Conservation (phyloP, 1,284 basidiomycete genomes). For the Schizophyllum commune region DNA sequence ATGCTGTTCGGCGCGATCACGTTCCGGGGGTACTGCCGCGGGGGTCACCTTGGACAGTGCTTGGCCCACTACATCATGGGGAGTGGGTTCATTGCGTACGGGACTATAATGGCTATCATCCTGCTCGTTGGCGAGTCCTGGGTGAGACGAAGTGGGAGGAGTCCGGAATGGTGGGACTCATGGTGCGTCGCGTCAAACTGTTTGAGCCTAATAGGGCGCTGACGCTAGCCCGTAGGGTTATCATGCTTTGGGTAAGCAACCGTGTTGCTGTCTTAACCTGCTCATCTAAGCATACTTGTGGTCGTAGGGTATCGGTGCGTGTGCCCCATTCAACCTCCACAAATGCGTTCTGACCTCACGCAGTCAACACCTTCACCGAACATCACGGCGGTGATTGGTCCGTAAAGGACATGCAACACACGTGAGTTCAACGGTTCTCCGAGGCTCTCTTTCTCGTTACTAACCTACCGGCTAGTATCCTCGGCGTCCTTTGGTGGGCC, state of each 20-base stretch:
- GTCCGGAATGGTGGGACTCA: constrained; percentile 90
- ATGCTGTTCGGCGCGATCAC: constrained; percentile 69
- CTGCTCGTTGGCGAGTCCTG: constrained; percentile 79
- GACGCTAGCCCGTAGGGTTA: constrained; percentile 39
- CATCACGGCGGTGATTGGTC: constrained; percentile 79
- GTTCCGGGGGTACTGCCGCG: constrained; percentile 65
- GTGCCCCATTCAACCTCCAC: no score
- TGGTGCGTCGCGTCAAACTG: constrained; percentile 29
- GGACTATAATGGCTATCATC: constrained; percentile 76
- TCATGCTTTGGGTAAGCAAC: constrained; percentile 71
- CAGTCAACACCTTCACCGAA: constrained; percentile 91
- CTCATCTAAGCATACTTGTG: background rate
- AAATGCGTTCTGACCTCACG: no score
- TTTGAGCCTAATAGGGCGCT: constrained; percentile 6
- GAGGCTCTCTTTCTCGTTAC: constrained; percentile 1
- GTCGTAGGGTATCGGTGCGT: constrained; percentile 13
- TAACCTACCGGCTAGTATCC: constrained; percentile 24
- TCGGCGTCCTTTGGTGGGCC: constrained; percentile 79
- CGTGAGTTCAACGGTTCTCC: constrained; percentile 36
- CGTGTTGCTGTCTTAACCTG: background rate
- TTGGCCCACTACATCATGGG: constrained; percentile 91
- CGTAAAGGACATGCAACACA: constrained; percentile 93
- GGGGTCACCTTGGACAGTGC: constrained; percentile 70
- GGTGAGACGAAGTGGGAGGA: constrained; percentile 62
- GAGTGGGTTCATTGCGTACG: constrained; percentile 85